Base-by-base conservation (phyloP, 768 basidiomycete genomes). In the Phlegmacium glaucopus region DNA sequence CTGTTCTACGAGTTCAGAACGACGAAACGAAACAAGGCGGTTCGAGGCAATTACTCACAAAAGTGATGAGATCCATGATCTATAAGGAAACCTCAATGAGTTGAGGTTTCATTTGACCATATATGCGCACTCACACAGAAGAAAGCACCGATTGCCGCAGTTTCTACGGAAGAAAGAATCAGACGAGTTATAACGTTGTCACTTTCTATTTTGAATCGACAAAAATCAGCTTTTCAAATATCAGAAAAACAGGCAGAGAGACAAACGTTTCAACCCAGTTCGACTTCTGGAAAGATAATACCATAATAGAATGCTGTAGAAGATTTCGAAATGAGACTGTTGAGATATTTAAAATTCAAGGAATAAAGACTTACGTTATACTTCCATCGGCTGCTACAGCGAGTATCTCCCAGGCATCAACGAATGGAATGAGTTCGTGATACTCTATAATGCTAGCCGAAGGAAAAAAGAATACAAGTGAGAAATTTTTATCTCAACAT, bases 41-140 rank as follows among this genome's bases (percentile, higher is more conserved):
- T n/a, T n/a, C n/a, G n/a, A n/a, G n/a, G n/a, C 10, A 26, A 12
- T 27, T 12, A 50, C 61, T 37, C 46, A 61, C 61, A 35, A 65
- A 65, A 4, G 53, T 53, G 10, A 61, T 45, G 27, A 65, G 45
- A 48, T 65, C 63, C 63, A 65, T 62, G 5, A 65, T 55, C 63
- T 64, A 44, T 40, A 26, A n/a, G n/a, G n/a, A n/a, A n/a, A n/a
- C n/a, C 13, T 17, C 30, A 27, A 27, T 37, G 6, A 17, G 17
- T 22, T 12, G 38, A 26, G 25, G 26, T 25, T 27, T 42, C 30
- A 46, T 16, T 13, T 7, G 38, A 12, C 5, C 4, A 9, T 32
- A 12, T 16, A 30, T 25, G 39, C 10, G 30, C n/a, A 58, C 64
- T 51, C 47, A 65, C 65, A 39, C 65, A 65, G 34, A 67, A 67